Evolutionary conservation across 2,329 filamentous ascomycete species (phyloP).

Genomic region (Teratosphaeria nubilosa): DNA sequence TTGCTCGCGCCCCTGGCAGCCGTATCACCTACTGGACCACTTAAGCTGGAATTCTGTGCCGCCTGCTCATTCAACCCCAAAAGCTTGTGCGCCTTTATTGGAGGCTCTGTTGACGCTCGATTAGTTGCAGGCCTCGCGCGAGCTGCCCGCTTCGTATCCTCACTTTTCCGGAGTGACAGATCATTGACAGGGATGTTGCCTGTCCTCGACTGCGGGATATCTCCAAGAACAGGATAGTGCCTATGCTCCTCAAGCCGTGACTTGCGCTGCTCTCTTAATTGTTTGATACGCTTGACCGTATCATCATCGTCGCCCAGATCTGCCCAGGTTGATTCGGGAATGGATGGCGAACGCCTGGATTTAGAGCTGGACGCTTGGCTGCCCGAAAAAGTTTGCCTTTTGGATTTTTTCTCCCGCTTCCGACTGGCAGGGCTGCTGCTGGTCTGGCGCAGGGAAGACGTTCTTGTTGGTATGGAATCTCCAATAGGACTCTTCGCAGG

Average conservation of each 20-base stretch:
- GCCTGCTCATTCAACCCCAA: conserved; percentile 24
- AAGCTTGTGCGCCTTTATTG: conserved; percentile 32
- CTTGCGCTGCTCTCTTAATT: conserved; percentile 48
- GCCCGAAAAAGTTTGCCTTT: conserved; percentile 8
- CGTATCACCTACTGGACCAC: not conserved
- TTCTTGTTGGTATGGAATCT: conserved; percentile 25
- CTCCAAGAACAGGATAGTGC: conserved; percentile 2
- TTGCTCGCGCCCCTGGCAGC: conserved; percentile 1
- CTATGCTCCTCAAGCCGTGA: conserved; percentile 42
- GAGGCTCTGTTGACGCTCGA: conserved; percentile 17
- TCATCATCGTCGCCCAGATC: conserved; percentile 34
- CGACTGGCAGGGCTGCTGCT: conserved; percentile 23
- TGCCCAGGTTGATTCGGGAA: conserved; percentile 24
- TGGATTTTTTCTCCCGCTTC: conserved; percentile 18
- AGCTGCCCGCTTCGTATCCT: conserved; percentile 8
- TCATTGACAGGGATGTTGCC: conserved; percentile 5
- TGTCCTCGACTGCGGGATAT: conserved; percentile 1
- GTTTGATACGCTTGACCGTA: conserved; percentile 49
- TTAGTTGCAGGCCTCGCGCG: conserved; percentile 8
- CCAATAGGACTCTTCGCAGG: conserved; percentile 14
- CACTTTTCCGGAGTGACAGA: conserved; percentile 7
- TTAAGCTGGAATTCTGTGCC: conserved; percentile 1
- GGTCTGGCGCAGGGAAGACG: conserved; percentile 24
- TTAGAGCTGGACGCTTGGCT: conserved; percentile 7
- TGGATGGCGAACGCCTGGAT: conserved; percentile 13